Conservation (phyloP, 495 filamentous ascomycete species). For the Hypoxylon fragiforme region DNA sequence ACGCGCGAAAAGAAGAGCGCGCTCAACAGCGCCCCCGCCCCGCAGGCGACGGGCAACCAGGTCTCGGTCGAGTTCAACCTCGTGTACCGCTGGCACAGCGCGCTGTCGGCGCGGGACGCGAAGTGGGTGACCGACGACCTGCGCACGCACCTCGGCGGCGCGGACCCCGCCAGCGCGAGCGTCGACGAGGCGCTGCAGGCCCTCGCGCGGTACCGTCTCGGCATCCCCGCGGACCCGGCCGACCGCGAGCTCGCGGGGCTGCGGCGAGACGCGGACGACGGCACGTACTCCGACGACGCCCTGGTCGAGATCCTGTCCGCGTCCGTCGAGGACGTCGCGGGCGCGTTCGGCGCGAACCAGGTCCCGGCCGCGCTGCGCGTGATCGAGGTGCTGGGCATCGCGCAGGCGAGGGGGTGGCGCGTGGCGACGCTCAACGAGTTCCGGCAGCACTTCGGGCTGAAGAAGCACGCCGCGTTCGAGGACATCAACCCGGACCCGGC, state of each 20-base stretch:
- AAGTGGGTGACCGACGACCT: slow-evolving; percentile 64
- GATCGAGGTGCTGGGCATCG: slow-evolving; percentile 77
- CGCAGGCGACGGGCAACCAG: slow-evolving; percentile 69
- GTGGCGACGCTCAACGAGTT: slow-evolving; percentile 80
- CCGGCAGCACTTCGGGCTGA: slow-evolving; percentile 69
- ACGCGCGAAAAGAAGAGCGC: slow-evolving; percentile 58
- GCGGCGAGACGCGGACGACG: slow-evolving; percentile 56
- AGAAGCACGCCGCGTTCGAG: slow-evolving; percentile 68
- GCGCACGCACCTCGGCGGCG: slow-evolving; percentile 55
- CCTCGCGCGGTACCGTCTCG: slow-evolving; percentile 55
- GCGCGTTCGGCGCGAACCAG: slow-evolving; percentile 63
- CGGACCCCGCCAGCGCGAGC: slow-evolving; percentile 50
- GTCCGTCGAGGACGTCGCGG: slow-evolving; percentile 60
- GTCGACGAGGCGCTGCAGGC: slow-evolving; percentile 55
- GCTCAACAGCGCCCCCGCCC: slow-evolving; percentile 57
- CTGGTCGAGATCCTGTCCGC: slow-evolving; percentile 60
- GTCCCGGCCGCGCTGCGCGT: slow-evolving; percentile 68
- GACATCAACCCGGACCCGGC: slow-evolving; percentile 72
- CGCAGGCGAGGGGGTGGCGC: slow-evolving; percentile 75
- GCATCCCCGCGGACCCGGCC: slow-evolving; percentile 55
- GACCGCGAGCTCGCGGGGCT: slow-evolving; percentile 61
- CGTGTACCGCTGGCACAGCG: slow-evolving; percentile 71
- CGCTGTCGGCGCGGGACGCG: slow-evolving; percentile 62
- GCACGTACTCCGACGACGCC: slow-evolving; percentile 59
- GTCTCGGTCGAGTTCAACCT: slow-evolving; percentile 71